phyloP scores from a whole-genome alignment of 495 filamentous ascomycete species.

The Aspergillus saccharolyticus region DNA sequence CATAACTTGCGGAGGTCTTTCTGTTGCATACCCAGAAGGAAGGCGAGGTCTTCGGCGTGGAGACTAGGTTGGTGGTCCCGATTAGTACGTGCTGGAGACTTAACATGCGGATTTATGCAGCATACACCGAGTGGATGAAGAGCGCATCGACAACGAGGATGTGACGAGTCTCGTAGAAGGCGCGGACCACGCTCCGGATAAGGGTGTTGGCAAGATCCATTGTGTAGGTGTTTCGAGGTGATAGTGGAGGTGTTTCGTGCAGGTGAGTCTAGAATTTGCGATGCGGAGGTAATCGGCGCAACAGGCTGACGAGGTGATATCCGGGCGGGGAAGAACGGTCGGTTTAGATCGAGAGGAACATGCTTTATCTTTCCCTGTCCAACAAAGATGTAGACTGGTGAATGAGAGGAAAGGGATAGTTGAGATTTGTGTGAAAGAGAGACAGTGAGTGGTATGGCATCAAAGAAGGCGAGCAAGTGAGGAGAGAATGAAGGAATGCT shows the following conservation, averaged over 20 bases:
- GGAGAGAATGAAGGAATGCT: background rate
- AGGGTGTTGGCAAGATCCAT: slow-evolving; percentile 89
- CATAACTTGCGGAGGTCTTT: slow-evolving; percentile 88
- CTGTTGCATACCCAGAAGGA: slow-evolving; percentile 75
- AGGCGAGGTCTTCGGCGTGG: slow-evolving; percentile 80
- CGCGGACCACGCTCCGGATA: slow-evolving; percentile 80
- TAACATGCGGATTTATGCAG: background rate
- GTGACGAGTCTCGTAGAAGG: slow-evolving; percentile 88
- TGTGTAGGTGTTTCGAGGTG: background rate
- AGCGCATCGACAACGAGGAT: slow-evolving; percentile 90
- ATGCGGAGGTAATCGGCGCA: background rate
- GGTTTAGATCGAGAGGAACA: background rate
- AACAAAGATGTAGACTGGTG: background rate
- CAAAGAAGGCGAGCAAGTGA: background rate
- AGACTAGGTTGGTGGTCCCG: slow-evolving; percentile 44
- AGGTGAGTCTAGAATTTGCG: background rate
- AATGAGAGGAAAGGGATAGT: background rate
- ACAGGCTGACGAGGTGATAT: background rate
- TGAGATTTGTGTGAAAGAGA: background rate
- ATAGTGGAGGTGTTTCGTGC: background rate
- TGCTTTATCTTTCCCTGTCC: background rate
- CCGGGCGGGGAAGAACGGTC: background rate
- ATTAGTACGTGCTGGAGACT: slow-evolving; percentile 7
- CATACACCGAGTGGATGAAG: slow-evolving; percentile 81
- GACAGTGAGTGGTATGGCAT: background rate